A percentile compares a stretch with the other conserved stretches of the same genome.
phyloP scores from a whole-genome alignment of 78 protist genomes.

The Dictyostelium brefeldianum region DNA sequence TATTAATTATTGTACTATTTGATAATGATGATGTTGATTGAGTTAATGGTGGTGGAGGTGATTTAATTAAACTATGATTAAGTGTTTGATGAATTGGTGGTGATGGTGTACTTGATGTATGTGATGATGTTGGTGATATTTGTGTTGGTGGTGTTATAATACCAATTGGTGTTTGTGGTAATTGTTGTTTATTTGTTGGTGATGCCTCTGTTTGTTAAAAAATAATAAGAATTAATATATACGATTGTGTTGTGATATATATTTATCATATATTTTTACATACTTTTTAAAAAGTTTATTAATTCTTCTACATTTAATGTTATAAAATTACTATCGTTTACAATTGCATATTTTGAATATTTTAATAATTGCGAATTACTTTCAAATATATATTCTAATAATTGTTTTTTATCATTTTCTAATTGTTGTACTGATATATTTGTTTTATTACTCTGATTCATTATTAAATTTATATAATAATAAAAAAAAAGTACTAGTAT shows the following conservation, averaged over 20 bases:
- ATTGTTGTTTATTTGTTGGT: too few relatives aligned
- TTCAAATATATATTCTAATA: slow-evolving; percentile 44
- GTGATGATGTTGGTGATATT: slow-evolving; percentile 1
- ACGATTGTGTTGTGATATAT: not conserved
- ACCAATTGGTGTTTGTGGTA: too few relatives aligned
- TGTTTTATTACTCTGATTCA: not conserved
- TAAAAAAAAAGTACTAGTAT: too few relatives aligned
- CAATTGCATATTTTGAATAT: not conserved
- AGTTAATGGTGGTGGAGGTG: not conserved
- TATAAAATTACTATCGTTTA: not conserved
- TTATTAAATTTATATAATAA: not conserved
- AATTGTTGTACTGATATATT: slow-evolving; percentile 20
- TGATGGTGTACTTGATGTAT: not conserved
- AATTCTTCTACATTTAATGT: slow-evolving; percentile 44
- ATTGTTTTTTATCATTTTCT: slow-evolving; percentile 42
- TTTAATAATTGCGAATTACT: not conserved
- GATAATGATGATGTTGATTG: not conserved
- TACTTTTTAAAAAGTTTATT: slow-evolving; percentile 18
- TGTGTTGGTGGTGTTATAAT: not conserved
- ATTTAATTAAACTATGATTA: not conserved
- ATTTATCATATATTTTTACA: not conserved
- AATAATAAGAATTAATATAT: not conserved
- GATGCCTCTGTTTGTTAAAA: too few relatives aligned
- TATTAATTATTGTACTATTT: not conserved
- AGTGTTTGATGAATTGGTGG: not conserved